Percentiles rank a stretch among this genome's conserved stretches.
phyloP scores from a whole-genome alignment of 169 alveolate species.

The Cryptosporidium andersoni region DNA sequence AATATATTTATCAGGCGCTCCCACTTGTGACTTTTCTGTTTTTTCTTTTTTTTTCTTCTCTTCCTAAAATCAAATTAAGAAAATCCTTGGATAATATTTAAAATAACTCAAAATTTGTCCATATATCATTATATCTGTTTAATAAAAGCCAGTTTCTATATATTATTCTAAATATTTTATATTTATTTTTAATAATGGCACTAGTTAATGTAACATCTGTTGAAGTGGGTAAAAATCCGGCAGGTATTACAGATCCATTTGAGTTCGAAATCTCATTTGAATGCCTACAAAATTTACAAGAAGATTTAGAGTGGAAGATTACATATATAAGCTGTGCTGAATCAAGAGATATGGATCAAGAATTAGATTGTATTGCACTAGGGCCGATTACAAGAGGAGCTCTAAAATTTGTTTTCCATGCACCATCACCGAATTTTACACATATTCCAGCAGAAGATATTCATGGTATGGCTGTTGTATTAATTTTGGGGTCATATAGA shows the following conservation, averaged over 20 bases:
- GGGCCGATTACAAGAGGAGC: constrained; percentile 93
- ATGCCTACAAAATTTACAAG: constrained; percentile 86
- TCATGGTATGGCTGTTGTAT: constrained; percentile 96
- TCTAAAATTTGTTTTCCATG: constrained; percentile 91
- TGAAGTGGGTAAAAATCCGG: constrained; percentile 87
- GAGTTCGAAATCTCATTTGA: constrained; percentile 93
- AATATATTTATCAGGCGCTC: too few species aligned
- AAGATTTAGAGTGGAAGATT: constrained; percentile 92
- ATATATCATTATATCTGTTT: too few species aligned
- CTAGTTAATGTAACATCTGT: constrained; percentile 93
- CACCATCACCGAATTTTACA: constrained; percentile 91
- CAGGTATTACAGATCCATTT: constrained; percentile 89
- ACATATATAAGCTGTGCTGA: constrained; percentile 81
- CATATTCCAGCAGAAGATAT: constrained; percentile 87
- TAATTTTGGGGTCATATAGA: constrained; percentile 92
- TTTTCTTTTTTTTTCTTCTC: too few species aligned
- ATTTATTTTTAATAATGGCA: constrained; percentile 84
- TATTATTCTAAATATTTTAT: too few species aligned
- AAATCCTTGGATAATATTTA: too few species aligned
- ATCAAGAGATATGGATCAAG: constrained; percentile 86
- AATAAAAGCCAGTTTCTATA: too few species aligned
- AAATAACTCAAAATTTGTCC: too few species aligned
- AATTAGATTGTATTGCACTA: constrained; percentile 91
- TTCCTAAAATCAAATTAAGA: too few species aligned
- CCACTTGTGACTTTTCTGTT: too few species aligned